A percentile compares a stretch with the other conserved stretches of the same genome.
These are phyloP conservation scores for Tarenaya hassleriana DNA, from an alignment of 345 rosid species.

Conservation along the genomic window DNA sequence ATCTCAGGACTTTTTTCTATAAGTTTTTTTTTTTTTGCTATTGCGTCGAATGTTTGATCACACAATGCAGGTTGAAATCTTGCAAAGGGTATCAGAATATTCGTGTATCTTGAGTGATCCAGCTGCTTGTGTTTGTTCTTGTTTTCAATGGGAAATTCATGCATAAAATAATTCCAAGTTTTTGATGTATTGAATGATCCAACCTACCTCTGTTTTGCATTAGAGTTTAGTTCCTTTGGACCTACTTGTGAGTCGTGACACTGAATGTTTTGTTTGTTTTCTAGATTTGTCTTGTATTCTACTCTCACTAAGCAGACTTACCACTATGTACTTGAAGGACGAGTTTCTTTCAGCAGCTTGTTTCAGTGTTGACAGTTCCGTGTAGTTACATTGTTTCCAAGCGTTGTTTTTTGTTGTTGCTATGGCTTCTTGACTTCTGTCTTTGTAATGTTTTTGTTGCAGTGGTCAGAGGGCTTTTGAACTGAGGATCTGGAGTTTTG, in stretches of 20 bases:
- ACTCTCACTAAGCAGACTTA: no score
- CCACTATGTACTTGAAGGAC: no score
- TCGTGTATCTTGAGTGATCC: constrained; percentile 9
- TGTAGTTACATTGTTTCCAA: constrained; percentile 1
- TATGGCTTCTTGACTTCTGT: constrained; percentile 2
- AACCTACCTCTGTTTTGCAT: no score
- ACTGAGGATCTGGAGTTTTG: constrained; percentile 15
- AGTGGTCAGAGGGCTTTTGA: constrained; percentile 12
- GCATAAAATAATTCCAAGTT: not conserved
- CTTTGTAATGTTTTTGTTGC: constrained; percentile 22
- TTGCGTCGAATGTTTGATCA: constrained; percentile 17
- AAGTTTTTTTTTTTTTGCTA: no score
- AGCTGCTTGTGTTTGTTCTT: constrained; percentile 15
- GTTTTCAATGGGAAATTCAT: not conserved
- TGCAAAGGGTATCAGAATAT: not conserved
- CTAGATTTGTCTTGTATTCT: no score
- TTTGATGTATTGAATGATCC: no score
- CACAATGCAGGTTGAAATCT: constrained; percentile 6
- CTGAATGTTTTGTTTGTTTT: no score
- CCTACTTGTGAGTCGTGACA: no score
- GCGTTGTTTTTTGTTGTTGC: constrained; percentile 10
- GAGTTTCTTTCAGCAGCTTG: no score
- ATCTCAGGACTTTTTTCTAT: no score
- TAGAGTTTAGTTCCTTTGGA: no score
- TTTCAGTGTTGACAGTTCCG: no score